Evolutionary conservation across 805 yeast species (phyloP).

Genomic region (Metschnikowia gelsemii): DNA sequence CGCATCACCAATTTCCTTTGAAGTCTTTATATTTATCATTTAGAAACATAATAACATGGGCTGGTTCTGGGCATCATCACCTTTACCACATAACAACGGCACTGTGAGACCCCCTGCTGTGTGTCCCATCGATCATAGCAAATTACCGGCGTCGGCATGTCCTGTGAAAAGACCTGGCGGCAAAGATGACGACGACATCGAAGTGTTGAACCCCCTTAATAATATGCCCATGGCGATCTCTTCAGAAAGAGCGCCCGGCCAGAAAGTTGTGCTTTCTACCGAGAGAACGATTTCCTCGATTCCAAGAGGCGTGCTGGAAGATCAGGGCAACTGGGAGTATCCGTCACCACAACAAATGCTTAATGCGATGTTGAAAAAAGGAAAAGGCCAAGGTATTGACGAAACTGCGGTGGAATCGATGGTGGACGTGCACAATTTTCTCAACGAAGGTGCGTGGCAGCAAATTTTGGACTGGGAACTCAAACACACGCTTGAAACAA

Average conservation of each 20-base stretch:
- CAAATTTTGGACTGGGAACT: slow-evolving; percentile 92
- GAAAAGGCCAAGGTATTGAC: slow-evolving; percentile 82
- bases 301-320: slow-evolving; percentile 70
- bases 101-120: slow-evolving; percentile 14
- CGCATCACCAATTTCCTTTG: background rate
- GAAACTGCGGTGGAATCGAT: slow-evolving; percentile 95
- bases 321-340: slow-evolving; percentile 91
- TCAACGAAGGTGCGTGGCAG: slow-evolving; percentile 97
- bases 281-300: slow-evolving; percentile 81
- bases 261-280: slow-evolving; percentile 72
- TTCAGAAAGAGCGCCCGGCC: slow-evolving; percentile 72
- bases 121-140: slow-evolving; percentile 19
- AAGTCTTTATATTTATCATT: slow-evolving; percentile 9
- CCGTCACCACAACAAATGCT: slow-evolving; percentile 99
- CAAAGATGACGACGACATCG: slow-evolving; percentile 24
- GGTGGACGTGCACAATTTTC: slow-evolving; percentile 95
- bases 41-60: too few species aligned
- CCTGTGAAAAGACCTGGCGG: slow-evolving; percentile 14
- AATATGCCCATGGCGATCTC: slow-evolving; percentile 82
- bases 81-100: background rate
- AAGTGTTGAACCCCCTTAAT: slow-evolving; percentile 71
- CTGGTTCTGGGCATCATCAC: slow-evolving; percentile 78
- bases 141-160: slow-evolving; percentile 16
- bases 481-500: slow-evolving; percentile 55
- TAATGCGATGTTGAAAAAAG: slow-evolving; percentile 94